Percentiles rank a stretch among this genome's conserved stretches.
phyloP scores from a whole-genome alignment of 2,329 filamentous ascomycete genomes.

The Paecilomyces dactylethromorphus region DNA sequence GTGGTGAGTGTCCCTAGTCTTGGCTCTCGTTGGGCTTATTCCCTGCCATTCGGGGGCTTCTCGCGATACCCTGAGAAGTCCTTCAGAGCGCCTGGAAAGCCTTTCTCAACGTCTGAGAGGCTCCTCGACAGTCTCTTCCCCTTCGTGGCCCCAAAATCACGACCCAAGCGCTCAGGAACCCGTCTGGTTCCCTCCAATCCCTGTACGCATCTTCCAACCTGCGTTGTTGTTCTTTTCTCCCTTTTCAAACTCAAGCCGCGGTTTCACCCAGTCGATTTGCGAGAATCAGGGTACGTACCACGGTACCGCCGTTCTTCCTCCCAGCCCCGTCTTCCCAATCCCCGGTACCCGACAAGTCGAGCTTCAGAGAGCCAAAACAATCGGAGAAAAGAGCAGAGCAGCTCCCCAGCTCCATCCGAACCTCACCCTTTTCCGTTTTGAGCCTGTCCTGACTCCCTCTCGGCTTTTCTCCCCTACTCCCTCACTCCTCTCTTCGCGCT shows the following conservation, averaged over 20 bases:
- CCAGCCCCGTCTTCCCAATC: not conserved
- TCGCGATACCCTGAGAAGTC: not conserved
- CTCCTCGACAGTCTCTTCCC: not conserved
- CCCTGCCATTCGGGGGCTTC: not conserved
- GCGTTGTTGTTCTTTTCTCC: conserved; percentile 1
- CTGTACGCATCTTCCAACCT: not conserved
- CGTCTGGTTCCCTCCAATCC: not conserved
- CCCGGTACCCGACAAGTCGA: not conserved
- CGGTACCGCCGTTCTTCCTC: not conserved
- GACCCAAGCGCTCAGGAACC: conserved; percentile 13
- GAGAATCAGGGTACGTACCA: not conserved
- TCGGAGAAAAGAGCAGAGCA: not conserved
- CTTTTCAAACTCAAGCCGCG: not conserved
- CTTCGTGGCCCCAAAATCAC: not conserved
- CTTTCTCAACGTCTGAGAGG: not conserved
- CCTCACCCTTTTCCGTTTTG: not conserved
- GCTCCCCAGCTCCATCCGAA: not conserved
- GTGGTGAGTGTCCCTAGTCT: not conserved
- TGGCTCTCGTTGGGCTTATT: not conserved
- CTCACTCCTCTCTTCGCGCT: not conserved
- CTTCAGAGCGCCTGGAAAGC: not conserved
- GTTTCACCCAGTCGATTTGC: not conserved
- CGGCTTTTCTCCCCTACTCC: conserved; percentile 1
- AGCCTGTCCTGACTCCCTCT: conserved; percentile 2
- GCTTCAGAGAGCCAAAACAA: not conserved